A percentile compares a stretch with the other conserved stretches of the same genome.
Evolutionary conservation across 129 eudicot species (phyloP).

Genomic region (Tagetes erecta): DNA sequence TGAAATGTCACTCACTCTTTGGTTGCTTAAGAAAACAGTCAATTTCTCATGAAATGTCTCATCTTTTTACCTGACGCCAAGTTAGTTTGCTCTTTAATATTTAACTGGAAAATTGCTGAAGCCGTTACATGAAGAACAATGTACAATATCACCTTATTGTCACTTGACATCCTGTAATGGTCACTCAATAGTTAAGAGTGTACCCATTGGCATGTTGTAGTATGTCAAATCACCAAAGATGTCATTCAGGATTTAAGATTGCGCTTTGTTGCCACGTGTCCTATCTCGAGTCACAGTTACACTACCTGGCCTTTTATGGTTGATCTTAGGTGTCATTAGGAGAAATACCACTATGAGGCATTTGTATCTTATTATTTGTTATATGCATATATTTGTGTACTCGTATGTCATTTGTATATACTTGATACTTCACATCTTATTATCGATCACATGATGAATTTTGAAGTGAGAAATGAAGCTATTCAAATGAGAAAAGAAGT

Average conservation of each 20-base stretch:
- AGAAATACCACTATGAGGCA: slow-evolving; percentile 10
- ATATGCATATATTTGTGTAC: slow-evolving; percentile 2
- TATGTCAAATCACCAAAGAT: slow-evolving; percentile 8
- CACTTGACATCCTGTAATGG: slow-evolving; percentile 11
- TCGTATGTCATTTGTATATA: not conserved
- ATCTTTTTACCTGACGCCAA: not conserved
- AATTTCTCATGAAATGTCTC: slow-evolving; percentile 41
- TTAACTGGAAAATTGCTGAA: slow-evolving; percentile 1
- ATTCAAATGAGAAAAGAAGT: too few relatives aligned
- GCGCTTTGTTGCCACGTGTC: not conserved
- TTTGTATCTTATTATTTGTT: slow-evolving; percentile 20
- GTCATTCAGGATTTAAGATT: slow-evolving; percentile 18
- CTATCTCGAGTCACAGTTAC: slow-evolving; percentile 4
- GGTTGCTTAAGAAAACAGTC: slow-evolving; percentile 81
- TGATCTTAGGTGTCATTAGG: slow-evolving; percentile 24
- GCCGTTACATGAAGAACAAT: not conserved
- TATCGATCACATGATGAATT: too few relatives aligned
- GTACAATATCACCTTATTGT: not conserved
- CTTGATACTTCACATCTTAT: too few relatives aligned
- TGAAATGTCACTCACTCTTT: slow-evolving; percentile 72
- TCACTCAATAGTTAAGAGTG: slow-evolving; percentile 7
- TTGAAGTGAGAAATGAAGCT: too few relatives aligned
- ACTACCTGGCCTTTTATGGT: slow-evolving; percentile 17
- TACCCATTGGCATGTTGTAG: slow-evolving; percentile 9
- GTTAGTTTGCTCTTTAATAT: slow-evolving; percentile 8